Evolutionary conservation across 2,329 filamentous ascomycete genomes (phyloP).

Genomic region (Thelonectria discophora): DNA sequence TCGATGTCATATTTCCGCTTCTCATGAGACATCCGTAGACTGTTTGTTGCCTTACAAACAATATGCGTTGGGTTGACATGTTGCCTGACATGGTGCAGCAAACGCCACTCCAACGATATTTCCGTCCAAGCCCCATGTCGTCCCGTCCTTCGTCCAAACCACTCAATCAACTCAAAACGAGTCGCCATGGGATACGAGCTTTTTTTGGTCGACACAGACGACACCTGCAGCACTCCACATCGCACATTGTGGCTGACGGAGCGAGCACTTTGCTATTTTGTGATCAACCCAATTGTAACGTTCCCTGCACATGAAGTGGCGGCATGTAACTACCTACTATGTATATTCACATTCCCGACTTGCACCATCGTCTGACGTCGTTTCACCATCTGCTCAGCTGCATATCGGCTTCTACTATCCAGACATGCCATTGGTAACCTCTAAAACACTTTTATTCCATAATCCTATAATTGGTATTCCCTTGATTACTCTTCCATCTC

Average conservation of each 20-base stretch:
- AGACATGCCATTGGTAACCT: too few species aligned
- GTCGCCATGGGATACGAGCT: conserved; percentile 11
- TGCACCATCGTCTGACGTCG: neutral
- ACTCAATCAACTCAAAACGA: neutral
- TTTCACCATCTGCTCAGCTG: neutral
- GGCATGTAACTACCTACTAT: neutral
- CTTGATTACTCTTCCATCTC: conserved; percentile 47
- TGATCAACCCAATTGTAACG: neutral
- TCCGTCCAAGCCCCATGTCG: neutral
- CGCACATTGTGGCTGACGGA: too few species aligned
- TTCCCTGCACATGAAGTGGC: neutral
- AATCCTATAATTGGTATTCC: conserved; percentile 40
- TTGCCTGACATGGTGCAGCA: too few species aligned
- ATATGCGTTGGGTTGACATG: too few species aligned
- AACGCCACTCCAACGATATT: neutral
- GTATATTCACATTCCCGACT: neutral
- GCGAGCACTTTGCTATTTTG: neutral
- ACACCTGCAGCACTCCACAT: neutral
- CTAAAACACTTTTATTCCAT: conserved; percentile 38
- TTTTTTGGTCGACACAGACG: neutral
- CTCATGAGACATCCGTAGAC: too few species aligned
- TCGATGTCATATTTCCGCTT: too few species aligned
- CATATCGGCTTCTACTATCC: neutral
- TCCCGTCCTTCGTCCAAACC: neutral
- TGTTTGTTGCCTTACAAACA: too few species aligned